Evolutionary conservation across 23 red algal genomes (phyloP), one percentile per base, ranked within the genome.

Genomic region (Gracilaria domingensis): DNA sequence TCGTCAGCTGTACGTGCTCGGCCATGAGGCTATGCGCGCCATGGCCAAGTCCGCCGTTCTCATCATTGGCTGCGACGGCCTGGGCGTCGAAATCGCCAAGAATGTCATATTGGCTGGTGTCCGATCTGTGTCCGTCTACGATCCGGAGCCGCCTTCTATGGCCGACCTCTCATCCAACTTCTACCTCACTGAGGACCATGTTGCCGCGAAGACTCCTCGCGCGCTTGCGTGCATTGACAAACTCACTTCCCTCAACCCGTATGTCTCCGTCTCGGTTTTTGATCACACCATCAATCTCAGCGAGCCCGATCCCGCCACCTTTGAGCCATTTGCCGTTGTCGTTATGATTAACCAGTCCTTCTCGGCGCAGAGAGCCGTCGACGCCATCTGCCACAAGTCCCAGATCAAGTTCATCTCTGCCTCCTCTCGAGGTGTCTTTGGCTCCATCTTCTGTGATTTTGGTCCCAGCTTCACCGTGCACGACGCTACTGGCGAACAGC

Each of bases 11-110:
- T 99, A 99, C 62, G 97, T 99, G 51, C 75, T 99, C 0, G 97
- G 97, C 49, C 92, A 96, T 59, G 97, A 99, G 29, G 97, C 97
- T 23, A 95, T 96, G 87, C 77, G 84, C 45, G 82, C 91, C 70
- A 94, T 99, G 91, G 92, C 94, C 40, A 82, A 75, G 32, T 95
- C 97, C 48, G 64, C 84, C 59, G 94, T 99, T 9, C 84, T 99
- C 17, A 78, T 99, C 44, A 80, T 96, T 35, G 97, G 97, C 28
- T 83, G 95, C 39, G 88, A 90, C 38, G 97, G 97, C 17, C 81
- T 95, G 28, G 97, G 94, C 67, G 87, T 96, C 13, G 97, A 99
- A 90, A 86, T 99, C 60, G 97, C 97, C 21, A 99, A 99, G 91
- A 96, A 99, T 33, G 64, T 99, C 84, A 94, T 95, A 42, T 50